Percentiles rank a stretch among this genome's conserved stretches.
These are phyloP conservation scores for Phyllosticta ampelicida DNA, from an alignment of 2,329 filamentous ascomycete species.

Conservation along the genomic window DNA sequence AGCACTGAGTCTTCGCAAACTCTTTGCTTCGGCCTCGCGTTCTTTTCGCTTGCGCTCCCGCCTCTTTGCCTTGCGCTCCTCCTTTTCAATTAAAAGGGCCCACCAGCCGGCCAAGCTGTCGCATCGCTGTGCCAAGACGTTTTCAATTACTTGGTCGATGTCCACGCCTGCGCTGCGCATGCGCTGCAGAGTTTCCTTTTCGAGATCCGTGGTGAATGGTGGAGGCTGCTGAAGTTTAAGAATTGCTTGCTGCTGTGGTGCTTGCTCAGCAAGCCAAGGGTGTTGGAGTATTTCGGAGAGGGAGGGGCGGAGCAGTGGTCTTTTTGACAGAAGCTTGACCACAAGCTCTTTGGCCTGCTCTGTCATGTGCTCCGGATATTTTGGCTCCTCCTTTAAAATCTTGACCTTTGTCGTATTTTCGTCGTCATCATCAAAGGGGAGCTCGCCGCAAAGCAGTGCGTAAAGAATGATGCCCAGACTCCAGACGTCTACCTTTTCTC, in stretches of 20 bases:
- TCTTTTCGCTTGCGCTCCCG: conserved; percentile 77
- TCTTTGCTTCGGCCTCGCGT: conserved; percentile 69
- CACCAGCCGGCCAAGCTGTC: conserved; percentile 93
- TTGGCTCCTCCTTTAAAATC: conserved; percentile 78
- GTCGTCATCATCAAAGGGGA: conserved; percentile 94
- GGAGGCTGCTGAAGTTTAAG: conserved; percentile 69
- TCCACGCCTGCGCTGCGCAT: conserved; percentile 93
- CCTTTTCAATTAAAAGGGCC: conserved; percentile 88
- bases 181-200: conserved; percentile 82
- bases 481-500: conserved; percentile 97
- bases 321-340: conserved; percentile 74
- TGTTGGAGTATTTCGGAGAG: conserved; percentile 79
- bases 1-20: conserved; percentile 70
- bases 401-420: conserved; percentile 75
- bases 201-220: conserved; percentile 74
- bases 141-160: conserved; percentile 88
- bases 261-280: conserved; percentile 78
- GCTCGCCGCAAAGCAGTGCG: conserved; percentile 68
- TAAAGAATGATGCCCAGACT: conserved; percentile 79
- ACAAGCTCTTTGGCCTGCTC: conserved; percentile 68
- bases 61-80: conserved; percentile 72
- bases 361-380: conserved; percentile 70
- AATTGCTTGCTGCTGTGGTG: conserved; percentile 79
- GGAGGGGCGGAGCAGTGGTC: conserved; percentile 70
- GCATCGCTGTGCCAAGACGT: conserved; percentile 80